Percentiles rank a stretch among this genome's conserved stretches.
These are phyloP conservation scores for Volvox reticuliferus DNA, from an alignment of 139 green algal genomes.

Conservation along the genomic window DNA sequence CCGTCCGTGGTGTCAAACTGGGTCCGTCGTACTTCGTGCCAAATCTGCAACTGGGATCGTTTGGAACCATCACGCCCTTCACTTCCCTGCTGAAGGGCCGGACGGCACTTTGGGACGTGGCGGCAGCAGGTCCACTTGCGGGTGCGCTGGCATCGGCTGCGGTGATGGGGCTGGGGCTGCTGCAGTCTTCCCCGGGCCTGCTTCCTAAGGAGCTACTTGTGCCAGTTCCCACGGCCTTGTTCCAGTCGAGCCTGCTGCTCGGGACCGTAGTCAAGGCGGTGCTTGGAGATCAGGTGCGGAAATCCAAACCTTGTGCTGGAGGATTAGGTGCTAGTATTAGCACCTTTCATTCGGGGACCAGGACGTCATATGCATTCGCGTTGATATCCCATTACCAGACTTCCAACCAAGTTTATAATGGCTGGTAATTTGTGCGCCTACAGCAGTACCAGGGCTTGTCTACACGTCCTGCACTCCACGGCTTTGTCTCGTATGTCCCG, in stretches of 20 bases:
- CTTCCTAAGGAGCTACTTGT: slow-evolving; percentile 75
- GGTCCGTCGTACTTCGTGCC: slow-evolving; percentile 91
- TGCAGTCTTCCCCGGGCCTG: slow-evolving; percentile 29
- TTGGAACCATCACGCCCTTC: slow-evolving; percentile 93
- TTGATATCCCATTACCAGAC: no score
- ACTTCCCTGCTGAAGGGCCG: slow-evolving; percentile 75
- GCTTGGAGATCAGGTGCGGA: slow-evolving; percentile 60
- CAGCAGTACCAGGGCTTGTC: no score
- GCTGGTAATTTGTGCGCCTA: no score
- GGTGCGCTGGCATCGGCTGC: slow-evolving; percentile 61
- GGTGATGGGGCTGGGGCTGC: slow-evolving; percentile 74
- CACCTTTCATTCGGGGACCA: no score
- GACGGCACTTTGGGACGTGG: slow-evolving; percentile 87
- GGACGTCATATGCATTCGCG: no score
- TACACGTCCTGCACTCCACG: no score
- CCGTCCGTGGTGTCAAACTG: slow-evolving; percentile 77
- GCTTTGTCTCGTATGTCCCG: no score
- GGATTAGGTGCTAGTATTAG: no score
- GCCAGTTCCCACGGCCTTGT: slow-evolving; percentile 85
- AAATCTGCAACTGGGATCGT: slow-evolving; percentile 89
- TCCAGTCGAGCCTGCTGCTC: slow-evolving; percentile 87
- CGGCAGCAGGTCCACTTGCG: slow-evolving; percentile 75
- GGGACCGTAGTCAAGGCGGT: slow-evolving; percentile 69
- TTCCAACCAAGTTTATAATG: no score
- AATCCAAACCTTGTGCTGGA: no score